Evolutionary conservation across 805 yeast species (phyloP).

Genomic region (Kazachstania viticola): DNA sequence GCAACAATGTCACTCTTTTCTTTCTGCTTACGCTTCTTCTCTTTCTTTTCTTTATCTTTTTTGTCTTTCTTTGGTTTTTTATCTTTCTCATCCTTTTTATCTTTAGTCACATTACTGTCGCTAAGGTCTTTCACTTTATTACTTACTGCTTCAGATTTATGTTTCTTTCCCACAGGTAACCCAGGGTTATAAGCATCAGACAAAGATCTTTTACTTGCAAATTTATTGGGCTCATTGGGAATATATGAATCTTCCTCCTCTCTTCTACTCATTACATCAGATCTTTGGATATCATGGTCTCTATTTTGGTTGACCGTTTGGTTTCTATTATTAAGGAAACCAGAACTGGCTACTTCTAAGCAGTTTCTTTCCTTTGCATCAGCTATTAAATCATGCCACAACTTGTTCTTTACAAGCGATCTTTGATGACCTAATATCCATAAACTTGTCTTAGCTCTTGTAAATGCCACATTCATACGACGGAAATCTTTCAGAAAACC

Average conservation of each 20-base stretch:
- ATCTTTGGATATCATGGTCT: not conserved
- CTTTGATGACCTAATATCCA: conserved; percentile 81
- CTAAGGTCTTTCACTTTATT: no score
- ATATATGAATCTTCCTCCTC: not conserved
- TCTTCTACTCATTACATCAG: not conserved
- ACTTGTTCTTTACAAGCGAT: conserved; percentile 51
- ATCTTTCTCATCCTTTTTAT: conserved; percentile 3
- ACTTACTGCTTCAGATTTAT: no score
- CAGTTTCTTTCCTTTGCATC: conserved; percentile 48
- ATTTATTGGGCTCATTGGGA: no score
- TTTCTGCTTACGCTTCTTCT: conserved; percentile 1
- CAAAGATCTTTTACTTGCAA: no score
- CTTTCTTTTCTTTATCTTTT: conserved; percentile 1
- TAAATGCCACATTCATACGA: conserved; percentile 94
- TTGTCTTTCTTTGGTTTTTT: conserved; percentile 3
- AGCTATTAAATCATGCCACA: conserved; percentile 61
- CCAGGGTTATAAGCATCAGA: no score
- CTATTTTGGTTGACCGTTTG: not conserved
- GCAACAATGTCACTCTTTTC: not conserved
- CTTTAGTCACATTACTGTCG: no score
- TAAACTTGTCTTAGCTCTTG: conserved; percentile 83
- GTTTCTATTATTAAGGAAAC: conserved; percentile 10
- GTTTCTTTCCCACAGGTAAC: no score
- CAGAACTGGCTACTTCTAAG: conserved; percentile 19
- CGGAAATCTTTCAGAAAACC: conserved; percentile 87